These are phyloP conservation scores for Zhuliangozyma parablackwelliae DNA, from an alignment of 1,139 yeast genomes.

Conservation along the genomic window DNA sequence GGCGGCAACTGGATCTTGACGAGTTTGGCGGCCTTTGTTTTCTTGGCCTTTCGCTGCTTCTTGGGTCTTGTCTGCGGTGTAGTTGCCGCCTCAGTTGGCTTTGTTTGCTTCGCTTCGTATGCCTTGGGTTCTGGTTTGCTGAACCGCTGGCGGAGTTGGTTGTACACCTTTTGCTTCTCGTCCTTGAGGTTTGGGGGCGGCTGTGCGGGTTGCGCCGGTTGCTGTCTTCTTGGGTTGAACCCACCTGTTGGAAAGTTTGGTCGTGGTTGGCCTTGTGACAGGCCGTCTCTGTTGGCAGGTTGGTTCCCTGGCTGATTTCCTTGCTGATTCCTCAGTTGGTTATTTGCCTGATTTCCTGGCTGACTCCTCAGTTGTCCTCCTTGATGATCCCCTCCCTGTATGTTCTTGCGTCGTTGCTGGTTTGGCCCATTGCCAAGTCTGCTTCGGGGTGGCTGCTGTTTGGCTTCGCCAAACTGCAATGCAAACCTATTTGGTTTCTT, in stretches of 20 bases:
- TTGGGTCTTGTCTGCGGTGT: conserved; percentile 1
- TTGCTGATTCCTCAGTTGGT: no score
- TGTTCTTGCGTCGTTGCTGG: no score
- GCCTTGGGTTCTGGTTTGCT: conserved; percentile 1
- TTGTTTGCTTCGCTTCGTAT: neutral
- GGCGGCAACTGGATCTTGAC: conserved; percentile 59
- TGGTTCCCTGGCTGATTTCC: no score
- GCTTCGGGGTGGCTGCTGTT: neutral
- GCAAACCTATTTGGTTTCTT: conserved; percentile 5
- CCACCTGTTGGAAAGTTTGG: no score
- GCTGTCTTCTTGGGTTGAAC: conserved; percentile 4
- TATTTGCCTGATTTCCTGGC: no score
- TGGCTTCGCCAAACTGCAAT: conserved; percentile 1
- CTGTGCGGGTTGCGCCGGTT: neutral
- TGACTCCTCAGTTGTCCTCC: no score
- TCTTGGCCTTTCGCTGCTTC: conserved; percentile 5
- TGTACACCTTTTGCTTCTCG: conserved; percentile 1
- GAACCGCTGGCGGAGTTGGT: conserved; percentile 1
- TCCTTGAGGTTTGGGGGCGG: neutral
- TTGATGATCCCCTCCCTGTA: no score
- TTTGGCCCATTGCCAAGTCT: neutral
- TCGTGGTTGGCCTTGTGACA: no score
- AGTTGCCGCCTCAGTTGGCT: neutral
- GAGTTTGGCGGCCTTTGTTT: conserved; percentile 11
- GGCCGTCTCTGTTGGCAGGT: no score